phyloP scores from a whole-genome alignment of 345 rosid genomes.

The Laguncularia racemosa region DNA sequence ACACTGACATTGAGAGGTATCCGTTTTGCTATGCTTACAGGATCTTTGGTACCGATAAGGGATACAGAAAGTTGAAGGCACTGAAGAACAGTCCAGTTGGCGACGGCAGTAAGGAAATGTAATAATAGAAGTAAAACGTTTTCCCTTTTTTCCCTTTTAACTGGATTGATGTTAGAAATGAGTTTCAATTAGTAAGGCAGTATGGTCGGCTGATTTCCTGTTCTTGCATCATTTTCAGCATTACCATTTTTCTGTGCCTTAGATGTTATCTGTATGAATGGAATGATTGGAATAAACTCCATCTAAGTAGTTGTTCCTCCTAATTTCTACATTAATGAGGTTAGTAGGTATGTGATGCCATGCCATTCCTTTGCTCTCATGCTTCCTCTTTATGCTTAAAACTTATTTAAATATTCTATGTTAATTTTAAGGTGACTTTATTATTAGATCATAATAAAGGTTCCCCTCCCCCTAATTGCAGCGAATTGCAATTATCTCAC shows the following conservation, averaged over 20 bases:
- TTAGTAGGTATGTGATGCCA: background rate
- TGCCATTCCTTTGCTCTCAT: too few species aligned
- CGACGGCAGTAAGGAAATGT: slow-evolving; percentile 29
- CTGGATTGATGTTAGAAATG: slow-evolving; percentile 17
- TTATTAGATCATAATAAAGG: too few species aligned
- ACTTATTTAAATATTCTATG: too few species aligned
- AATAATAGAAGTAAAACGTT: slow-evolving; percentile 2
- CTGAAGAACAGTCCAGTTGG: slow-evolving; percentile 38
- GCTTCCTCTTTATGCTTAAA: too few species aligned
- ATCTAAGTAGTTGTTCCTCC: background rate
- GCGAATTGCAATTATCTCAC: too few species aligned
- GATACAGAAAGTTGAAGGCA: slow-evolving; percentile 82
- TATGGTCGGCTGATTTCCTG: slow-evolving; percentile 10
- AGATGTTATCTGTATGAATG: slow-evolving; percentile 15
- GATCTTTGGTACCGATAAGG: slow-evolving; percentile 92
- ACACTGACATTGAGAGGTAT: background rate
- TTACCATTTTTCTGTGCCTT: slow-evolving; percentile 16
- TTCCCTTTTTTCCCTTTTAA: slow-evolving; percentile 15
- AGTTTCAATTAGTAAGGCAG: background rate
- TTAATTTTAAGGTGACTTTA: too few species aligned
- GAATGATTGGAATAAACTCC: slow-evolving; percentile 5
- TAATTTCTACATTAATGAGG: slow-evolving; percentile 1
- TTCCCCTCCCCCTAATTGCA: too few species aligned
- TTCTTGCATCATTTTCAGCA: slow-evolving; percentile 18
- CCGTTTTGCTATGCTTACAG: slow-evolving; percentile 25